Evolutionary conservation across 2,329 filamentous ascomycete genomes (phyloP), one percentile per base, ranked within the genome.

Genomic region (Aschersonia sp.): DNA sequence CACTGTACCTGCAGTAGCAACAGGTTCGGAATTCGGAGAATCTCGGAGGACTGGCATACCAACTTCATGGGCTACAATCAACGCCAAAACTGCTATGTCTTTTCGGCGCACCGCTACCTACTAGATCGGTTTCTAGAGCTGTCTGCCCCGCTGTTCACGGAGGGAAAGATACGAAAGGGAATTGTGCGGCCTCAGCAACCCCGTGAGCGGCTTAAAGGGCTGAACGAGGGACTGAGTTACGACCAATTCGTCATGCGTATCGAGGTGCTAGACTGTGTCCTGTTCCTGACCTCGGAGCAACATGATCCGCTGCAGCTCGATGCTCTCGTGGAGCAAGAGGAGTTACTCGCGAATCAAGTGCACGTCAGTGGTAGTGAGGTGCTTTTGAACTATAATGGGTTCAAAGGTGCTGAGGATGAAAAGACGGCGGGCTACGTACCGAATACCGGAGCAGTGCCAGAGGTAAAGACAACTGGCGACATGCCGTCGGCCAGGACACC

Each of bases 61-160:
- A 51, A 53, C 42, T 50, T 49, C 30, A 46, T 46, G 43, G 47
- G 45, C 42, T 54, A 49, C 48, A 14, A 47, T 39, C 4, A 6
- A 5, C 14, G 40, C 2, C 29, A 44, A 11, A 30, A 32, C 2
- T 53, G 49, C 47, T 47, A 47, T 30, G 51, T 44, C 2, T 55
- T 55, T 47, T 45, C 37, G 14, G 53, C 50, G 5, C 49, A 54
- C 22, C 44, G 50, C 11, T 44, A 49, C 4, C 49, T 52, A 3
- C 32, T 54, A 1, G 42, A 44, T 9, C 10, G 33, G 2, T 52
- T 54, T 32, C 22, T 53, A 30, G 22, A 30, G 8, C 22, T 22
- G 9, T 39, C 32, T 14, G 43, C 29, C n/a, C 11, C 35, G 11
- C 7, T 44, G 33, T 45, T 50, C 44, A 32, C 11, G 33, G 10